phyloP scores from a whole-genome alignment of 768 basidiomycete species.

The Podaxis carcinomalis region DNA sequence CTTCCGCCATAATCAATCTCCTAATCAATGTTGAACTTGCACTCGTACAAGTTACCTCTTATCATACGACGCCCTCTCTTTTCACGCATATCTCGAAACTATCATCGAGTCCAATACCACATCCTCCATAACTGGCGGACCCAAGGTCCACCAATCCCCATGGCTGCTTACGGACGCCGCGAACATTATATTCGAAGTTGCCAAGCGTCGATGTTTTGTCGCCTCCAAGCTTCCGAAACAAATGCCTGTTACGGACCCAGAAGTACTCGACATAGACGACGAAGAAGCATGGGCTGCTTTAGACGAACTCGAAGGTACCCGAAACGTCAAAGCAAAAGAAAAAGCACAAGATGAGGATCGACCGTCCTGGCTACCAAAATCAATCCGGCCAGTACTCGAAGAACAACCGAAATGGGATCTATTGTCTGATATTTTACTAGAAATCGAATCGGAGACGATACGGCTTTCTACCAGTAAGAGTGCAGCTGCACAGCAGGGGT shows the following conservation, averaged over 20 bases:
- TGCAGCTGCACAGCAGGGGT: slow-evolving; percentile 41
- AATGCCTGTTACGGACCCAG: slow-evolving; percentile 16
- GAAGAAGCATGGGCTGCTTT: slow-evolving; percentile 75
- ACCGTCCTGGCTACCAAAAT: slow-evolving; percentile 66
- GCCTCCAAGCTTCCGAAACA: slow-evolving; percentile 27
- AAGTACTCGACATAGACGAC: slow-evolving; percentile 46
- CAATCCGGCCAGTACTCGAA: slow-evolving; percentile 84
- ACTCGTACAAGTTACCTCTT: slow-evolving; percentile 62
- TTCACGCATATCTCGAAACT: slow-evolving; percentile 89
- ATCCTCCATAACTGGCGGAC: slow-evolving; percentile 38
- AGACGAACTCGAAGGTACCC: slow-evolving; percentile 52
- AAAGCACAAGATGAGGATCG: slow-evolving; percentile 23
- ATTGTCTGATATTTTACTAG: slow-evolving; percentile 79
- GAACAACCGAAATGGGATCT: slow-evolving; percentile 94
- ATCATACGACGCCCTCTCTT: slow-evolving; percentile 86
- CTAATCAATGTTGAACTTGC: background rate
- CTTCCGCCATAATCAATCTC: background rate
- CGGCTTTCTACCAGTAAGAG: slow-evolving; percentile 44
- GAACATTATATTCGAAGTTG: slow-evolving; percentile 76
- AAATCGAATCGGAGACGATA: slow-evolving; percentile 85
- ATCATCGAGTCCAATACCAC: slow-evolving; percentile 58
- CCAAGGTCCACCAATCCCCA: slow-evolving; percentile 68
- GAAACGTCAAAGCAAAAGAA: background rate
- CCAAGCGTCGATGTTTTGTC: slow-evolving; percentile 78
- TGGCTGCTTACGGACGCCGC: slow-evolving; percentile 95